phyloP scores from a whole-genome alignment of 257 asterid genomes.

The Primulina eburnea region DNA sequence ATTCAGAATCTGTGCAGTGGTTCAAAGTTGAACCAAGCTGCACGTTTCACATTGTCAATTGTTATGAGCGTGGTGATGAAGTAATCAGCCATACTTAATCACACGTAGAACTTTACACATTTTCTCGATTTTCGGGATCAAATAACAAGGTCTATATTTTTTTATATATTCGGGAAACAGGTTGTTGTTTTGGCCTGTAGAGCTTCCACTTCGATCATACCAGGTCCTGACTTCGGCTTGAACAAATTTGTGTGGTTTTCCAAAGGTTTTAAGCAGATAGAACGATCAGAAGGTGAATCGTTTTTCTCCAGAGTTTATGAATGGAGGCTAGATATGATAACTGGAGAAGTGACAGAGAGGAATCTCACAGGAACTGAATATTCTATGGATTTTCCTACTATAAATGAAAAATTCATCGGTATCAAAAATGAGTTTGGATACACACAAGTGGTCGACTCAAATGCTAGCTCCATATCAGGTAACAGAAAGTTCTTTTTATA shows the following conservation, averaged over 20 bases:
- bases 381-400: constrained; percentile 67
- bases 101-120: too few species aligned
- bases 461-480: constrained; percentile 49
- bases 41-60: constrained; percentile 63
- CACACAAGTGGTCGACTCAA: constrained; percentile 39
- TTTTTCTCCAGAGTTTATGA: constrained; percentile 46
- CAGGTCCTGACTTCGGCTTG: constrained; percentile 60
- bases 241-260: constrained; percentile 58
- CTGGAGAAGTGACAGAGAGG: constrained; percentile 49
- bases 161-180: constrained; percentile 23
- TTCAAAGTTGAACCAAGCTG: constrained; percentile 60
- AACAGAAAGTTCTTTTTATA: not conserved
- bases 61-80: constrained; percentile 59
- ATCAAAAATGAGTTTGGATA: constrained; percentile 44
- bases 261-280: constrained; percentile 35
- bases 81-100: constrained; percentile 24
- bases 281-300: constrained; percentile 23
- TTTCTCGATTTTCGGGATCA: too few species aligned
- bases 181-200: constrained; percentile 55
- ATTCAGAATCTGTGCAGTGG: constrained; percentile 58
- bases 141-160: too few species aligned
- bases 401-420: constrained; percentile 45
- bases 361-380: constrained; percentile 42
- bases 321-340: constrained; percentile 59
- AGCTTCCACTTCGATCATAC: constrained; percentile 51